Evolutionary conservation across 495 filamentous ascomycete species (phyloP).

Genomic region (Penicillium turbatum): DNA sequence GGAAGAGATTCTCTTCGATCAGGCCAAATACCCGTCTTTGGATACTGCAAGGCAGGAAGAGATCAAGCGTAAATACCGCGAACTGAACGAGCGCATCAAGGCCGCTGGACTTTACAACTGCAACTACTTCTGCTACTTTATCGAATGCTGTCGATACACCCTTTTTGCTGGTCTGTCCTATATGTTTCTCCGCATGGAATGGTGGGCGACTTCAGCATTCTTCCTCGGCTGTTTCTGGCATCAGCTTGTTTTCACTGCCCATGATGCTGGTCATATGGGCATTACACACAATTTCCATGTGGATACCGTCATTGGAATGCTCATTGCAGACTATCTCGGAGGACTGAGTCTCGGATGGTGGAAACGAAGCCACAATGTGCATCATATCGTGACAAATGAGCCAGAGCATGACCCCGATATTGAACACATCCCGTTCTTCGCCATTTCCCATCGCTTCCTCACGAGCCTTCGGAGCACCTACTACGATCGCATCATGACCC

Average conservation of each 20-base stretch:
- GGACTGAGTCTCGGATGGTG: slow-evolving; percentile 95
- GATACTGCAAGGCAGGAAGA: slow-evolving; percentile 69
- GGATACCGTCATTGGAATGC: slow-evolving; percentile 81
- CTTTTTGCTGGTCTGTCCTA: slow-evolving; percentile 62
- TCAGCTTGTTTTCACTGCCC: slow-evolving; percentile 89
- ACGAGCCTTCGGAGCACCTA: slow-evolving; percentile 74
- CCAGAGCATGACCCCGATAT: slow-evolving; percentile 98
- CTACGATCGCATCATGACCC: slow-evolving; percentile 82
- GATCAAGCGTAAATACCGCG: slow-evolving; percentile 77
- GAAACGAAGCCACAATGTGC: slow-evolving; percentile 96
- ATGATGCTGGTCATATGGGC: slow-evolving; percentile 97
- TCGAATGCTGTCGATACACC: slow-evolving; percentile 71
- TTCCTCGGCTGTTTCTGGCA: slow-evolving; percentile 90
- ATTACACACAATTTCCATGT: slow-evolving; percentile 85
- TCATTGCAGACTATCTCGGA: slow-evolving; percentile 86
- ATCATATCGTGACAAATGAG: slow-evolving; percentile 95
- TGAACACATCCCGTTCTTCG: slow-evolving; percentile 93
- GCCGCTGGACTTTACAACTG: slow-evolving; percentile 78
- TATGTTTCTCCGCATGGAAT: slow-evolving; percentile 61
- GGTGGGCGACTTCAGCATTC: slow-evolving; percentile 71
- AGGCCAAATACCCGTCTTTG: slow-evolving; percentile 75
- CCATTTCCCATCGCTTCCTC: slow-evolving; percentile 83
- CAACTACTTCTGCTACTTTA: slow-evolving; percentile 75
- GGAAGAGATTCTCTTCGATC: slow-evolving; percentile 70
- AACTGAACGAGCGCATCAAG: slow-evolving; percentile 63